phyloP scores from a whole-genome alignment of 2,329 filamentous ascomycete species.

The Karstenula rhodostoma region DNA sequence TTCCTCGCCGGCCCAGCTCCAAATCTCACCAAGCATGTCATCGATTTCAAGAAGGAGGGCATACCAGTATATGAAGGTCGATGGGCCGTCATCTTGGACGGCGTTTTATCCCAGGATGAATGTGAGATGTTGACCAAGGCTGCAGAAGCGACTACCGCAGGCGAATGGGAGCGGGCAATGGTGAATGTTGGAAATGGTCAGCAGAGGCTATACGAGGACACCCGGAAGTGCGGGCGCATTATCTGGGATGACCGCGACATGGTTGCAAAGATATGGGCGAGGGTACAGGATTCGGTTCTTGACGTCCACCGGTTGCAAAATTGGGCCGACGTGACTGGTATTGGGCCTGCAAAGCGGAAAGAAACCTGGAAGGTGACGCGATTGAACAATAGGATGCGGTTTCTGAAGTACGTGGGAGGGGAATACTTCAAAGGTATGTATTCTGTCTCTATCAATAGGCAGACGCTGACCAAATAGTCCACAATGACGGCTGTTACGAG shows the following conservation, averaged over 20 bases:
- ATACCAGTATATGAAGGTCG: constrained; percentile 62
- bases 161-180: constrained; percentile 67
- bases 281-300: constrained; percentile 58
- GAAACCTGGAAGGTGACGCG: constrained; percentile 54
- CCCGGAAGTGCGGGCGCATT: constrained; percentile 77
- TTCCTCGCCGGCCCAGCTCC: constrained; percentile 56
- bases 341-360: constrained; percentile 43
- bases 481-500: constrained; percentile 70
- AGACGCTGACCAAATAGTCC: constrained; percentile 53
- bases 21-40: constrained; percentile 54
- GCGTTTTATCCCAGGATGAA: constrained; percentile 67
- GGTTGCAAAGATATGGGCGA: constrained; percentile 68
- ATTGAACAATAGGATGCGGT: constrained; percentile 75
- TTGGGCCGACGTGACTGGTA: constrained; percentile 63
- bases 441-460: neutral
- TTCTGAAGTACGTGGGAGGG: constrained; percentile 73
- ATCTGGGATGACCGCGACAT: constrained; percentile 74
- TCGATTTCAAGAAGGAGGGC: constrained; percentile 59
- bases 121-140: constrained; percentile 53
- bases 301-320: constrained; percentile 64
- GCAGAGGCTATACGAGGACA: constrained; percentile 65
- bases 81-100: constrained; percentile 69
- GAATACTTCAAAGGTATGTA: constrained; percentile 69
- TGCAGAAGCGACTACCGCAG: constrained; percentile 23
- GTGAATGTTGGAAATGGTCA: constrained; percentile 65